Evolutionary conservation across 2,329 filamentous ascomycete genomes (phyloP), one percentile per base, ranked within the genome.

Genomic region (Diaporthe destruens): DNA sequence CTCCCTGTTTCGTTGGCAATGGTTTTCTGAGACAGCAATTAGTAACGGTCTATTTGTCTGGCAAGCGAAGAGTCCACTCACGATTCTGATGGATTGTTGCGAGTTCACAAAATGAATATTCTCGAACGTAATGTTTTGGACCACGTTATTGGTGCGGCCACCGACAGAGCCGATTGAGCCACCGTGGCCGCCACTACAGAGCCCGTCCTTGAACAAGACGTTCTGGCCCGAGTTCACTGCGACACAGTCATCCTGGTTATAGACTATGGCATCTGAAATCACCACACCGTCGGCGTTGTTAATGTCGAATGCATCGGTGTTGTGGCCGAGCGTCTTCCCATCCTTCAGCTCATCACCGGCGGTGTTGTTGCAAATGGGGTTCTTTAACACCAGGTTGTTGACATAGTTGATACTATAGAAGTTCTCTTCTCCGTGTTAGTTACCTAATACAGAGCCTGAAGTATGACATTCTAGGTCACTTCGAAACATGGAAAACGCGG

Each of bases 221-320:
- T 80, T 81, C 61, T 77, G 75, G 71, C 88, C 88, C 2, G 86
- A 88, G 81, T 90, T 90, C 76, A 90, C 81, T 44, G 88, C 88
- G 14, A 90, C 80, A 76, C 88, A 90, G 77, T 90, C 88, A 74
- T 90, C 88, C 80, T 90, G 88, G 81, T 90, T 90, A 77, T 86
- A 83, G 70, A 90, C 82, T 70, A 81, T 84, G 34, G 87, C 86
- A 54, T 85, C 84, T 67, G 81, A 81, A 77, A 90, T 89, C 66
- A 81, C 85, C 49, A 90, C 81, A 47, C 82, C 82, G 32, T 80
- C 82, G 20, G 83, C 86, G 44, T 78, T 81, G 51, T 85, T 85
- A 55, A 88, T 81, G 74, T 88, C 85, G 75, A 88, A 88, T 20
- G 81, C 86, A 76, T 90, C 88, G 2, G 88, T 90, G 81, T 90